Evolutionary conservation across 2,329 filamentous ascomycete genomes (phyloP).

Genomic region (Aureobasidium mangrovei): DNA sequence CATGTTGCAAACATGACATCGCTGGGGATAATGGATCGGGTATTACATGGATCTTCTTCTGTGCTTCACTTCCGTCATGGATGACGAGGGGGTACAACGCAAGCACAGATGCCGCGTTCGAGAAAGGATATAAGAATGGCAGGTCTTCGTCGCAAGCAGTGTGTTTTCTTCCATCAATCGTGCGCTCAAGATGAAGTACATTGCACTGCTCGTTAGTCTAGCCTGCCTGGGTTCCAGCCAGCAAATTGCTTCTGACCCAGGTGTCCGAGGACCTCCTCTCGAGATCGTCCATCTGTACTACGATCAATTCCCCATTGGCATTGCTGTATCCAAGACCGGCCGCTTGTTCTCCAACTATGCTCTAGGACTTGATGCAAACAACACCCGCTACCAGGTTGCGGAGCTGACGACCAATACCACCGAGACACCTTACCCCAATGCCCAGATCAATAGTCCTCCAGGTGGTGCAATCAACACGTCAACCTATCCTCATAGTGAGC

Average conservation of each 20-base stretch:
- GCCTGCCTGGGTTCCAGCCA: background rate
- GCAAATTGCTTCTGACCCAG: constrained; percentile 23
- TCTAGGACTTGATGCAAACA: constrained; percentile 21
- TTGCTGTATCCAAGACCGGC: constrained; percentile 39
- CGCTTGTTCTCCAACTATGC: constrained; percentile 44
- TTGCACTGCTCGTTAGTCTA: background rate
- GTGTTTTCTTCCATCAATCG: background rate
- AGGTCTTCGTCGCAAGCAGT: background rate
- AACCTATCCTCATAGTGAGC: constrained; percentile 26
- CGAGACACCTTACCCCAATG: constrained; percentile 32
- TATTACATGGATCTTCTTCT: too few relatives aligned
- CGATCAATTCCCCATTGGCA: constrained; percentile 40
- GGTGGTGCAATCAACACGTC: constrained; percentile 40
- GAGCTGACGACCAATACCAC: constrained; percentile 33
- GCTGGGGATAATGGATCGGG: too few relatives aligned
- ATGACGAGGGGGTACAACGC: too few relatives aligned
- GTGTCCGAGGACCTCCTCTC: constrained; percentile 30
- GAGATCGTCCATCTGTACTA: constrained; percentile 41
- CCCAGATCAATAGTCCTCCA: constrained; percentile 37
- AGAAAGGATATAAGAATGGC: too few relatives aligned
- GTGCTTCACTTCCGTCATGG: too few relatives aligned
- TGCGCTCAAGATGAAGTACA: background rate
- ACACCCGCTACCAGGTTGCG: constrained; percentile 37
- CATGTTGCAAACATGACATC: too few relatives aligned
- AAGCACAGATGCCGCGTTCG: too few relatives aligned